Evolutionary conservation across 2,329 filamentous ascomycete species (phyloP), one percentile per base, ranked within the genome.

Genomic region (Cucurbitaria berberidis): DNA sequence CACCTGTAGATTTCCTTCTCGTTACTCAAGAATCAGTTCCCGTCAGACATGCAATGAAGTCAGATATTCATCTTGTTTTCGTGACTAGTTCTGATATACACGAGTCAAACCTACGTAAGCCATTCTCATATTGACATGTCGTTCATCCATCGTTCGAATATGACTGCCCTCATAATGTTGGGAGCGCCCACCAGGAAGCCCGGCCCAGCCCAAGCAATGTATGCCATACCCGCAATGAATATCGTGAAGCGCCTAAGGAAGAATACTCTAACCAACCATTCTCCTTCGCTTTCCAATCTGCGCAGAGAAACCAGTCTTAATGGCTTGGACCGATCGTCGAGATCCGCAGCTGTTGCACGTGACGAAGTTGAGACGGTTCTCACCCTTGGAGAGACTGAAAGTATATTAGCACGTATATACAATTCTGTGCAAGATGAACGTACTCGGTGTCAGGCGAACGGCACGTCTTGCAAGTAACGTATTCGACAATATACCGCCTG

Each of bases 221-320:
- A 60, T 60, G 54, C 52, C 58, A 55, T 50, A 38, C n/a, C 27
- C 45, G 32, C 40, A 34, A 45, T 58, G 52, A 64, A 61, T 49
- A 58, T 59, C 53, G 58, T 65, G 44, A 63, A 64, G 51, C 48
- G 46, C 56, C 51, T 53, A 62, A 62, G 36, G 44, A 45, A 44
- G 42, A 57, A 45, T 35, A 45, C 39, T 51, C 84, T 92, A 96
- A 78, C 84, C 89, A 78, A 91, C 86, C 82, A 92, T 89, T 86
- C 96, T 96, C 84, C 88, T 95, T 85, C 95, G 89, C 89, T 97
- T 97, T 77, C 95, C 95, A 78, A 99, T 90, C 81, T 98, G 95
- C 78, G 95, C 95, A 73, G 93, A 96, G 92, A 99, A 99, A 92
- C 95, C 95, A 58, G 92, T 96, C 88, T 99, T 99, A 89, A 99